These are phyloP conservation scores for Porphyrellus cyaneotinctus DNA, from an alignment of 768 basidiomycete genomes.

Conservation along the genomic window DNA sequence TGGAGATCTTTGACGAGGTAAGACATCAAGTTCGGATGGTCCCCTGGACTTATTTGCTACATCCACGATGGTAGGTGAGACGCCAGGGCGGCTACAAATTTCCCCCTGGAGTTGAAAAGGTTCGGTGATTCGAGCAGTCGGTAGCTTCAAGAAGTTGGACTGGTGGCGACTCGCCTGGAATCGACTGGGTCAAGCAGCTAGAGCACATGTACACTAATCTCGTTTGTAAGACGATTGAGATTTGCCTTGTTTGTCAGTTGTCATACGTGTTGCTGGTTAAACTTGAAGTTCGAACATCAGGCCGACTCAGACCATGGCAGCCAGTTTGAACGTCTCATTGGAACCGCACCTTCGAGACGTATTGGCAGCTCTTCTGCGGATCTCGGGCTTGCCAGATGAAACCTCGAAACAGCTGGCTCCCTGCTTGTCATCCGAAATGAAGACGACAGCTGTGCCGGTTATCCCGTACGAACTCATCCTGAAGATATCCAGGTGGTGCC, in stretches of 20 bases:
- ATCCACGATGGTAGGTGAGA: conserved; percentile 45
- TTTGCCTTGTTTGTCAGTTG: too few relatives aligned
- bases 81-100: conserved; percentile 63
- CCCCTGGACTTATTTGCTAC: conserved; percentile 9
- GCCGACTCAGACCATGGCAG: too few relatives aligned
- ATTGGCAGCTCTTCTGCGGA: conserved; percentile 43
- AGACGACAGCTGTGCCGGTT: conserved; percentile 25
- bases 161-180: too few relatives aligned
- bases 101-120: conserved; percentile 60
- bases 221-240: too few relatives aligned
- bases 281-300: too few relatives aligned
- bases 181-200: too few relatives aligned
- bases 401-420: conserved; percentile 39
- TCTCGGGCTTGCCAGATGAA: conserved; percentile 44
- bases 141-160: not conserved
- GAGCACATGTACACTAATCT: not conserved
- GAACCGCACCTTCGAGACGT: conserved; percentile 56
- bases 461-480: conserved; percentile 62
- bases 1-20: conserved; percentile 85
- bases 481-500: conserved; percentile 65
- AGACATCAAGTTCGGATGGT: conserved; percentile 5
- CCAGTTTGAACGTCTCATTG: conserved; percentile 56
- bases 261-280: too few relatives aligned
- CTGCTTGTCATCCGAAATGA: conserved; percentile 30
- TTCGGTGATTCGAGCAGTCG: conserved; percentile 3